phyloP scores from a whole-genome alignment of 495 filamentous ascomycete genomes.

The Hypoxylon rickii region DNA sequence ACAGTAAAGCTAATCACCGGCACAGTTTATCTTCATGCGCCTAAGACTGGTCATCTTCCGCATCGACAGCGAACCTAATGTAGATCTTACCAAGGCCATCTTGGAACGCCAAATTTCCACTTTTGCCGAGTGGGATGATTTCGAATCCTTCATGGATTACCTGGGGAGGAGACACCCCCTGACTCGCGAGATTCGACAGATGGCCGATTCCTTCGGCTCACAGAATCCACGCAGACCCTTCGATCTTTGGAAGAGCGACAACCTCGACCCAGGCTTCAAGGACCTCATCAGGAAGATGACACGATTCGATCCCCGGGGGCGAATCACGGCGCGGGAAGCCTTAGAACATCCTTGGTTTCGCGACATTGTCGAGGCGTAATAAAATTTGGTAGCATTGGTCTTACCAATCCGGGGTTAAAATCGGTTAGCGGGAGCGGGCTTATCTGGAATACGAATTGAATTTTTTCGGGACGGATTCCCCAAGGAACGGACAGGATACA shows the following conservation, averaged over 20 bases:
- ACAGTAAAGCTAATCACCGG: constrained; percentile 12
- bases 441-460: too few species aligned
- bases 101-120: constrained; percentile 53
- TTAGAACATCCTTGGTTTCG: constrained; percentile 41
- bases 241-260: constrained; percentile 40
- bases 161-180: constrained; percentile 48
- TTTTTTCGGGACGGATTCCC: too few species aligned
- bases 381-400: not conserved
- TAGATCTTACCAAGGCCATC: constrained; percentile 52
- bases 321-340: constrained; percentile 41
- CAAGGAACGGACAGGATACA: too few species aligned
- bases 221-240: constrained; percentile 45
- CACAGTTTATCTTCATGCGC: constrained; percentile 41
- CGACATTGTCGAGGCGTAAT: constrained; percentile 29
- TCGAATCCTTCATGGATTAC: constrained; percentile 40
- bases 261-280: constrained; percentile 45
- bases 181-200: constrained; percentile 29
- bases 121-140: constrained; percentile 50
- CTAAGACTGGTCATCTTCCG: constrained; percentile 50
- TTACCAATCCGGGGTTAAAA: not conserved
- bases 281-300: constrained; percentile 45
- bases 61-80: constrained; percentile 47
- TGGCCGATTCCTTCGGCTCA: constrained; percentile 42
- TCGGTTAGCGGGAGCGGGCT: too few species aligned
- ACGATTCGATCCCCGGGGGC: constrained; percentile 41